These are phyloP conservation scores for Pisolithus thermaeus DNA, from an alignment of 1,284 basidiomycete species.

Conservation along the genomic window DNA sequence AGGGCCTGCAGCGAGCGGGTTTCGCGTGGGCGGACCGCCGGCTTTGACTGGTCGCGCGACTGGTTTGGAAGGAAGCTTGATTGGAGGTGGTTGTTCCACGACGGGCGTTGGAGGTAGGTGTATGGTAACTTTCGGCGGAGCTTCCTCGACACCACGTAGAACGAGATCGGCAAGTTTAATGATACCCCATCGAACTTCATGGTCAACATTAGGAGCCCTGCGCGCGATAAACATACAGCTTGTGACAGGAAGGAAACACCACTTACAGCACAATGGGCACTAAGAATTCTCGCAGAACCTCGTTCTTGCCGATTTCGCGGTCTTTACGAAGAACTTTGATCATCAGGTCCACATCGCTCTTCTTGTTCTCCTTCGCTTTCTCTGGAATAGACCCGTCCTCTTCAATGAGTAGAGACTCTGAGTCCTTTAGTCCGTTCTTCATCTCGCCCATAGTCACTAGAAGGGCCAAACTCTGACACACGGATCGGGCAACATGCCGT, in stretches of 20 bases:
- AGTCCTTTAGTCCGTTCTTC: slow-evolving; percentile 68
- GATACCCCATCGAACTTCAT: slow-evolving; percentile 86
- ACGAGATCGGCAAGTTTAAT: slow-evolving; percentile 91
- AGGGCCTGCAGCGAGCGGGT: slow-evolving; percentile 37
- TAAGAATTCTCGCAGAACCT: slow-evolving; percentile 70
- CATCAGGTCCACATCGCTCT: slow-evolving; percentile 75
- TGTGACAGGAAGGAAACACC: background rate
- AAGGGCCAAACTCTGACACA: slow-evolving; percentile 85
- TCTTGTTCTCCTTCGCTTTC: slow-evolving; percentile 68
- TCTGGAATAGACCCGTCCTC: slow-evolving; percentile 74
- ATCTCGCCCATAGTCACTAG: slow-evolving; percentile 89
- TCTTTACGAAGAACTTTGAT: slow-evolving; percentile 81
- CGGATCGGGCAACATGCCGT: slow-evolving; percentile 79
- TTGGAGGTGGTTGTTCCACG: slow-evolving; percentile 50
- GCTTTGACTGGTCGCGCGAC: slow-evolving; percentile 37
- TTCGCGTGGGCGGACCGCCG: slow-evolving; percentile 36
- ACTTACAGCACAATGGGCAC: slow-evolving; percentile 77
- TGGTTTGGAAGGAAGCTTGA: slow-evolving; percentile 45
- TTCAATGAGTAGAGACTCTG: slow-evolving; percentile 73
- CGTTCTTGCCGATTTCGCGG: slow-evolving; percentile 80
- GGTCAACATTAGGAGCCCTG: slow-evolving; percentile 71
- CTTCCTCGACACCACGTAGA: slow-evolving; percentile 77
- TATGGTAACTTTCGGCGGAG: slow-evolving; percentile 82
- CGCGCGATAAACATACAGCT: background rate
- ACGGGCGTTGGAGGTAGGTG: slow-evolving; percentile 78